phyloP scores from a whole-genome alignment of 768 basidiomycete genomes.

The Solioccasus polychromus region DNA sequence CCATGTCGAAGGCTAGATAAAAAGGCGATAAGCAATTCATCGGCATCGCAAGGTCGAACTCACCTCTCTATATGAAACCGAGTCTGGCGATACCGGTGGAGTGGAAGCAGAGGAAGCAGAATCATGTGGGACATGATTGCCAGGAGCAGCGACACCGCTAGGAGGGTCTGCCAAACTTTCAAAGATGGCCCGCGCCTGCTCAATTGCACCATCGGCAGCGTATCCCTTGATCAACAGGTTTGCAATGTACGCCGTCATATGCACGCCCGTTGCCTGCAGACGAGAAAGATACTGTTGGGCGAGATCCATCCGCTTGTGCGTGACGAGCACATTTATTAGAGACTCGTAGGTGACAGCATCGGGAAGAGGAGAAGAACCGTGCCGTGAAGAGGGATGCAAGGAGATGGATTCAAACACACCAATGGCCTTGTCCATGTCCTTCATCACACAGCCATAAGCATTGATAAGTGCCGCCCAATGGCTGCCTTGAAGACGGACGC shows the following conservation, averaged over 20 bases:
- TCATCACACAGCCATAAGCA: conserved; percentile 77
- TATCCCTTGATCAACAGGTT: conserved; percentile 63
- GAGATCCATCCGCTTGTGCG: conserved; percentile 74
- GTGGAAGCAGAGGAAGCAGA: conserved; percentile 27
- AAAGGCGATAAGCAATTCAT: not conserved
- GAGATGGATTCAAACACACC: conserved; percentile 74
- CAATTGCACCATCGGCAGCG: conserved; percentile 66
- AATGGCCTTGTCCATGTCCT: conserved; percentile 76
- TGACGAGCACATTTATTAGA: conserved; percentile 81
- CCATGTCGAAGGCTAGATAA: conserved; percentile 79
- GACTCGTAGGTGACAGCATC: conserved; percentile 91
- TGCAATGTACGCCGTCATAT: conserved; percentile 94
- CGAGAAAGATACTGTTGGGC: conserved; percentile 63
- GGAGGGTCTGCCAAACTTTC: conserved; percentile 78
- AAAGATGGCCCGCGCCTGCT: conserved; percentile 73
- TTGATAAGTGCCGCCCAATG: conserved; percentile 88
- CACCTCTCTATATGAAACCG: conserved; percentile 37
- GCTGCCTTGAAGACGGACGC: conserved; percentile 40
- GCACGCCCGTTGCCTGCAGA: conserved; percentile 61
- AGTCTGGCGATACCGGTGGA: conserved; percentile 36
- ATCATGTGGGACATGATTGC: conserved; percentile 81
- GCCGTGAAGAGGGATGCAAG: conserved; percentile 43
- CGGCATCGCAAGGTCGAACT: not conserved
- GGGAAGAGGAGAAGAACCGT: conserved; percentile 39
- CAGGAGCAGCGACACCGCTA: conserved; percentile 79